Percentiles rank a stretch among this genome's conserved stretches.
phyloP scores from a whole-genome alignment of 2,329 filamentous ascomycete genomes.

The Penicillium sp. region DNA sequence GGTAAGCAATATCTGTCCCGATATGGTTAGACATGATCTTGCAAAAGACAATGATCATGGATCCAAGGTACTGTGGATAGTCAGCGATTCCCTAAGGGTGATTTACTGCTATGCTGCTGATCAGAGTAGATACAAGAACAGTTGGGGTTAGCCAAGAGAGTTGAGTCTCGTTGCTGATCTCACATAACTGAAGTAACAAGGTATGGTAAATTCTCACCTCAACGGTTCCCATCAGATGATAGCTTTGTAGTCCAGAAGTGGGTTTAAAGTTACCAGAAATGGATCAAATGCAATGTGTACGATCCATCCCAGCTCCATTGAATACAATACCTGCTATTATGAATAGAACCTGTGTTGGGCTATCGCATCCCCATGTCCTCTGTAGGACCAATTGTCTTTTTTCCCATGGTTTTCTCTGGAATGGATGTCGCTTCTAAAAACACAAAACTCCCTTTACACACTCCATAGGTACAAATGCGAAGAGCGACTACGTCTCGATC shows the following conservation, averaged over 20 bases:
- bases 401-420: conserved; percentile 4
- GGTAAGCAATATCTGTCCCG: neutral
- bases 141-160: conserved; percentile 8
- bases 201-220: neutral
- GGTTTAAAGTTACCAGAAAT: neutral
- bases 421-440: conserved; percentile 8
- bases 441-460: conserved; percentile 20
- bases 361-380: conserved; percentile 6
- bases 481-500: conserved; percentile 32
- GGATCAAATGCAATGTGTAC: neutral
- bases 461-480: conserved; percentile 12
- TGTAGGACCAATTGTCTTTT: conserved; percentile 2
- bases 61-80: neutral
- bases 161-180: neutral
- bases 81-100: neutral
- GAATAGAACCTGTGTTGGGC: neutral
- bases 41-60: too few species aligned
- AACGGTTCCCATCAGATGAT: neutral
- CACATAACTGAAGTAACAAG: neutral
- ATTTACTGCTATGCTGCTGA: conserved; percentile 11
- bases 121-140: conserved; percentile 8
- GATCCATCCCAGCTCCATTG: neutral
- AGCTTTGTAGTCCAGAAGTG: neutral
- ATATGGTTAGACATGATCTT: neutral
- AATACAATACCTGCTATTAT: neutral